Base-by-base conservation (phyloP, 2,329 filamentous ascomycete species). In the Penicillium sclerotiorum region DNA sequence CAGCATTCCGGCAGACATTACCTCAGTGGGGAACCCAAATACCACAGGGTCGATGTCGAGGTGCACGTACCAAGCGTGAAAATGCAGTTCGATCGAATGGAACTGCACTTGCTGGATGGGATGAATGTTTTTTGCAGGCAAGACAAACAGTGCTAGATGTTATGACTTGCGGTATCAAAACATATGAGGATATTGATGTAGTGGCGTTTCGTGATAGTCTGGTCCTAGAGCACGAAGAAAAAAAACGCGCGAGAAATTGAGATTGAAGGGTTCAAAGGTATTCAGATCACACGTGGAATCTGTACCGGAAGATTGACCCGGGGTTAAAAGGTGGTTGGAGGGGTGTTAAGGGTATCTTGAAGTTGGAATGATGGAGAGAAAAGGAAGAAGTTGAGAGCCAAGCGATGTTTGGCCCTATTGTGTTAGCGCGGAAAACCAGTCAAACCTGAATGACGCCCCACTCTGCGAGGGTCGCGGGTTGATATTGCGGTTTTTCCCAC, bases 351-450 rank as follows among this genome's bases (percentile, higher is more conserved):
- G 58, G 55, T 53, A 59, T 59, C 60, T 62, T 53, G 61, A 60
- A 59, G n/a, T 51, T 59, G 58, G 62, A 64, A 57, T 56, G 58
- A 50, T 52, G 58, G 59, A 62, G 62, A 59, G 60, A 63, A 62
- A 64, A 63, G 57, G 62, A 61, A 59, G 57, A 66, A 66, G 54
- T 65, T 62, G 17, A 67, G 65, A 62, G 68, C 65, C 67, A 67
- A 67, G 62, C 55, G 64, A 69, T 72, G 68, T 72, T 72, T 72
- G 70, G 69, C 67, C 66, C 66, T 70, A 67, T 51, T 62, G 58
- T 63, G 52, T 41, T 73, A 72, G 70, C 70, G 70, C 64, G 67
- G 64, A 69, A 69, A 66, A 62, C 57, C 59, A 59, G 51, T 58
- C 61, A 58, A 63, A 63, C 52, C 58, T 58, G 60, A 62, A 59